These are phyloP conservation scores for Populus euphratica DNA, from an alignment of 345 rosid genomes.

Conservation along the genomic window DNA sequence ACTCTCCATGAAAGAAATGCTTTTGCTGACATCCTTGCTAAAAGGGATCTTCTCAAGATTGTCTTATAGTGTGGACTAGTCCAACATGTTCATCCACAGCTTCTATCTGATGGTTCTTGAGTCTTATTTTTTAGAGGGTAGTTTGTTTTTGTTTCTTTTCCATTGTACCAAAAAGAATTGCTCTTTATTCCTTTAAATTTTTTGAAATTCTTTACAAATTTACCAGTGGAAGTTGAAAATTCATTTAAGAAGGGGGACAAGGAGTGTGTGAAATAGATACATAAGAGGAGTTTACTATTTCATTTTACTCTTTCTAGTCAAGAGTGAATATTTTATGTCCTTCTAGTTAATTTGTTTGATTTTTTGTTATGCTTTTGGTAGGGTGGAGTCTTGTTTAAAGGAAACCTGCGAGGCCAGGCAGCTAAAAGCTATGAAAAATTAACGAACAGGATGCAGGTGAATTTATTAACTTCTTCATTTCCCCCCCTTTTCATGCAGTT, in stretches of 20 bases:
- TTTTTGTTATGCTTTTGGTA: slow-evolving; percentile 26
- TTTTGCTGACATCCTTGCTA: no score
- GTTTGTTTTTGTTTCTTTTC: not conserved
- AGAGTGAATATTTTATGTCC: not conserved
- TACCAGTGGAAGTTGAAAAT: slow-evolving; percentile 1
- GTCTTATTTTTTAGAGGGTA: no score
- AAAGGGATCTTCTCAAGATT: no score
- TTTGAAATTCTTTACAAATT: not conserved
- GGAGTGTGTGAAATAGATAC: slow-evolving; percentile 6
- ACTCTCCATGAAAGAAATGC: no score
- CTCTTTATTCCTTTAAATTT: not conserved
- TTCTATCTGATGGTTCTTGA: no score
- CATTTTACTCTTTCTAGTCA: slow-evolving; percentile 3
- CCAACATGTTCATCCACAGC: no score
- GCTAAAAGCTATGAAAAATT: slow-evolving; percentile 81
- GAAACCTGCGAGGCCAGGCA: slow-evolving; percentile 83
- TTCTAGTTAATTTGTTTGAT: not conserved
- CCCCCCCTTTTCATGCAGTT: not conserved
- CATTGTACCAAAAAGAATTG: not conserved
- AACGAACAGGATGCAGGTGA: slow-evolving; percentile 66
- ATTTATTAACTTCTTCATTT: not conserved
- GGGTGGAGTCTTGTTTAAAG: slow-evolving; percentile 93
- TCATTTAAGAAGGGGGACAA: not conserved
- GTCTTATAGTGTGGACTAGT: no score
- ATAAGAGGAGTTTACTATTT: not conserved